Percentiles rank a stretch among this genome's conserved stretches.
These are phyloP conservation scores for Cyclotella distinguenda DNA, from an alignment of 108 stramenopile species.

Conservation along the genomic window DNA sequence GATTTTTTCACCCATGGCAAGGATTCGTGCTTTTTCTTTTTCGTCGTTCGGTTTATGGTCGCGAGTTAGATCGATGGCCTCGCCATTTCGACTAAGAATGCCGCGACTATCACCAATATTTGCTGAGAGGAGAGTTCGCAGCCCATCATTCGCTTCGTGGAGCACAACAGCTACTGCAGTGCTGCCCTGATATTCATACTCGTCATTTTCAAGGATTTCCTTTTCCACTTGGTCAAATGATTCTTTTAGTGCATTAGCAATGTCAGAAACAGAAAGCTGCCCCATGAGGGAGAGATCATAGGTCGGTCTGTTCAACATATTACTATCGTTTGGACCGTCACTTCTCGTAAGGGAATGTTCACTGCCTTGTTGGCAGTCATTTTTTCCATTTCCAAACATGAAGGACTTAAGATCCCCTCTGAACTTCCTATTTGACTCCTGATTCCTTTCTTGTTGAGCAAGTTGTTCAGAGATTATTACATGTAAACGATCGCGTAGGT, in stretches of 20 bases:
- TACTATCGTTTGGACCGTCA: constrained; percentile 1
- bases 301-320: constrained; percentile 14
- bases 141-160: constrained; percentile 68
- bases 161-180: constrained; percentile 91
- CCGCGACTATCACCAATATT: constrained; percentile 97
- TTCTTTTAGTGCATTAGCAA: constrained; percentile 60
- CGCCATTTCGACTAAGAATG: constrained; percentile 68
- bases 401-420: constrained; percentile 36
- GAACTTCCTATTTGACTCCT: constrained; percentile 9
- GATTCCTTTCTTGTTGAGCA: constrained; percentile 29
- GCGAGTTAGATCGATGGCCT: constrained; percentile 65
- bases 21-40: constrained; percentile 61
- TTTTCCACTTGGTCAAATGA: constrained; percentile 68
- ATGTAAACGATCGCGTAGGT: constrained; percentile 71
- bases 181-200: constrained; percentile 83
- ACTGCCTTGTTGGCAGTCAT: constrained; percentile 9
- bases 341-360: constrained; percentile 21
- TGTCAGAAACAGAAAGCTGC: constrained; percentile 53
- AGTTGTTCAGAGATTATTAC: constrained; percentile 50
- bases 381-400: constrained; percentile 42
- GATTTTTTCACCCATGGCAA: constrained; percentile 60
- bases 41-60: constrained; percentile 82
- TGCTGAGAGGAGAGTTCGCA: constrained; percentile 81
- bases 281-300: constrained; percentile 31
- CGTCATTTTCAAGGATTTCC: constrained; percentile 59